Base-by-base conservation (phyloP, 352 stramenopile genomes). In the Stramenopiles sp. region DNA sequence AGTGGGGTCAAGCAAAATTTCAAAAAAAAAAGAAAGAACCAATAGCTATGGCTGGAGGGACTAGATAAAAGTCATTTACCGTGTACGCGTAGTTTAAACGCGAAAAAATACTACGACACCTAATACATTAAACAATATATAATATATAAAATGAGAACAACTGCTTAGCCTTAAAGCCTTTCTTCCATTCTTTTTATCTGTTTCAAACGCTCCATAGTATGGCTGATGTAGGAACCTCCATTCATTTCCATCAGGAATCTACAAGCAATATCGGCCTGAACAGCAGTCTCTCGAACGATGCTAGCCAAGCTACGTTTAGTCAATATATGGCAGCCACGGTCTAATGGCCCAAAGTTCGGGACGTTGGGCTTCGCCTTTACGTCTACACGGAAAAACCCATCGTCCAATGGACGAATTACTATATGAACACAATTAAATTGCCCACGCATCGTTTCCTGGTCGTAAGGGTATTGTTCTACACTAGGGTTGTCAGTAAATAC, bases 381-480 rank as follows among this genome's bases (percentile, higher is more conserved):
- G 55, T 90, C 86, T 0, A 87, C 90, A 31, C 90, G 89, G 83
- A 90, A 93, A 44, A 83, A 33, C 0, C 82, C 44, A 81, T 92
- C 89, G 81, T 90, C 91, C 25, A 94, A 81, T 0, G 90, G 90
- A 82, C 93, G 90, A 33, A 94, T 87, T 32, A 94, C 86, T 32
- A 94, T 93, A 76, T 93, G 90, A 8, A 94, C 90, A 80, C 93
- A 88, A 81, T 93, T 93, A 80, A 94, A 93, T 80, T 94, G 90
- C 0, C 90, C 89, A 0, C 88, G 89, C 29, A 94, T 83, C 1
- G 89, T 93, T 30, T 88, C 84, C 30, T 92, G 82, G 44, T 92
- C 87, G 84, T 93, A 92, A 29, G 29, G 30, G 32, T 84, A 75
- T 14, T 82, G 7, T 14, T n/a, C 8, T 80, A 90, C 86, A 67